Evolutionary conservation across 352 stramenopile species (phyloP).

Genomic region (Phytophthora tentaculata): DNA sequence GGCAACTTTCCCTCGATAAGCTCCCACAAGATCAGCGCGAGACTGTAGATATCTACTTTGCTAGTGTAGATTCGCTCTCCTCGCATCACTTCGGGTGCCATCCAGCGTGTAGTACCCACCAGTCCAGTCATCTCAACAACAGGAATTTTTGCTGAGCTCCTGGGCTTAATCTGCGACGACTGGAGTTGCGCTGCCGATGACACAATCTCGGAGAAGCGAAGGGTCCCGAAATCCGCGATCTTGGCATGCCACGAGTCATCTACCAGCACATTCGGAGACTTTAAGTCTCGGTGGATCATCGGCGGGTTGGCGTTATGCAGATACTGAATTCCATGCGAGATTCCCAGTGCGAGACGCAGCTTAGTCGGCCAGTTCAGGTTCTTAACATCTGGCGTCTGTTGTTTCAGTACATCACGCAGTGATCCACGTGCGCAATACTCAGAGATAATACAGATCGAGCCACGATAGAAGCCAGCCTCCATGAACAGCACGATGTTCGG

Average conservation of each 20-base stretch:
- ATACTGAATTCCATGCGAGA: constrained; percentile 90
- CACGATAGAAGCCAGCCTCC: constrained; percentile 85
- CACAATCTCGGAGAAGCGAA: constrained; percentile 89
- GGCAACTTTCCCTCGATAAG: constrained; percentile 85
- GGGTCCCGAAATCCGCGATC: constrained; percentile 90
- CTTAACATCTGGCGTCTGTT: constrained; percentile 56
- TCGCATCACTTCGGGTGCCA: constrained; percentile 91
- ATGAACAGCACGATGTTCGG: constrained; percentile 91
- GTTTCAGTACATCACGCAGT: constrained; percentile 94
- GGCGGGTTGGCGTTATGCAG: constrained; percentile 89
- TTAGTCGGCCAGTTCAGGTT: constrained; percentile 85
- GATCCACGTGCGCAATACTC: constrained; percentile 95
- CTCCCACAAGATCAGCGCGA: constrained; percentile 89
- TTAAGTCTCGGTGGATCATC: constrained; percentile 93
- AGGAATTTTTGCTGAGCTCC: constrained; percentile 30
- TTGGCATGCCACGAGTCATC: constrained; percentile 91
- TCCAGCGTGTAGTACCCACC: constrained; percentile 89
- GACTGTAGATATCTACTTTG: constrained; percentile 91
- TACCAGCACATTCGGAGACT: constrained; percentile 91
- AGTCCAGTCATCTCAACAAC: constrained; percentile 86
- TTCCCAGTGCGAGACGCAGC: constrained; percentile 75
- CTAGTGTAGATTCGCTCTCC: constrained; percentile 87
- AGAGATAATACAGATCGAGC: constrained; percentile 95
- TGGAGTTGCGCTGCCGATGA: constrained; percentile 65
- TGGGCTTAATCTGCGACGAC: constrained; percentile 32